Evolutionary conservation across 371 early-diverging fungal species (phyloP).

Genomic region (Saksenaea oblongispora): DNA sequence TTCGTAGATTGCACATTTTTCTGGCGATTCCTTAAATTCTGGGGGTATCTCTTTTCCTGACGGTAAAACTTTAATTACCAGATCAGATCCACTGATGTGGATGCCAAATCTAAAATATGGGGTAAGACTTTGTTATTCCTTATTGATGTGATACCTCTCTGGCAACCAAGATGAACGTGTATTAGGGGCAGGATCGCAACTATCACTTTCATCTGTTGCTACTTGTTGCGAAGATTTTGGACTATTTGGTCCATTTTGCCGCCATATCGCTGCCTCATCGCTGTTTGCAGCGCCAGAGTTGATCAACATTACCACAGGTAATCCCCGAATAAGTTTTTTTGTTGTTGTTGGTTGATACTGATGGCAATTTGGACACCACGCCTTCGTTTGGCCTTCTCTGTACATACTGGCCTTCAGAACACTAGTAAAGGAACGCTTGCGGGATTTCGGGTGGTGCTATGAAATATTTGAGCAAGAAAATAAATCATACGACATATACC

Average conservation of each 20-base stretch:
- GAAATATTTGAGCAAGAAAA: slow-evolving; percentile 1
- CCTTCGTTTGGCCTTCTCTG: slow-evolving; percentile 73
- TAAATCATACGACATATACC: slow-evolving; percentile 16
- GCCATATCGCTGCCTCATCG: slow-evolving; percentile 57
- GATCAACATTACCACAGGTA: slow-evolving; percentile 69
- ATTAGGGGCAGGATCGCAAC: slow-evolving; percentile 5
- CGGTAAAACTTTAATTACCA: slow-evolving; percentile 47
- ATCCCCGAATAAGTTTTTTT: slow-evolving; percentile 57
- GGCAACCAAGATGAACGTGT: slow-evolving; percentile 48
- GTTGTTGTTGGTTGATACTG: slow-evolving; percentile 72
- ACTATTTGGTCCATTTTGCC: slow-evolving; percentile 48
- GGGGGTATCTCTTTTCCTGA: slow-evolving; percentile 43
- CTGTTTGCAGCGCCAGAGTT: slow-evolving; percentile 66
- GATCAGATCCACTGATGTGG: slow-evolving; percentile 45
- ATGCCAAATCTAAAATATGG: slow-evolving; percentile 45
- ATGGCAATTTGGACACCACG: slow-evolving; percentile 79
- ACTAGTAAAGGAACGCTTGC: slow-evolving; percentile 57
- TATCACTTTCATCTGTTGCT: slow-evolving; percentile 16
- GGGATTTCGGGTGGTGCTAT: slow-evolving; percentile 35
- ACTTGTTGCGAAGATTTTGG: slow-evolving; percentile 16
- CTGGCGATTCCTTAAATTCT: slow-evolving; percentile 40
- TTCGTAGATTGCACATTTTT: slow-evolving; percentile 58
- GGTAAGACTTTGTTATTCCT: neutral
- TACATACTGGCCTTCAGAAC: slow-evolving; percentile 69
- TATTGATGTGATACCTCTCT: slow-evolving; percentile 29